Percentiles rank a stretch among this genome's conserved stretches.
phyloP scores from a whole-genome alignment of 306 rosid genomes.

The Parietaria judaica region DNA sequence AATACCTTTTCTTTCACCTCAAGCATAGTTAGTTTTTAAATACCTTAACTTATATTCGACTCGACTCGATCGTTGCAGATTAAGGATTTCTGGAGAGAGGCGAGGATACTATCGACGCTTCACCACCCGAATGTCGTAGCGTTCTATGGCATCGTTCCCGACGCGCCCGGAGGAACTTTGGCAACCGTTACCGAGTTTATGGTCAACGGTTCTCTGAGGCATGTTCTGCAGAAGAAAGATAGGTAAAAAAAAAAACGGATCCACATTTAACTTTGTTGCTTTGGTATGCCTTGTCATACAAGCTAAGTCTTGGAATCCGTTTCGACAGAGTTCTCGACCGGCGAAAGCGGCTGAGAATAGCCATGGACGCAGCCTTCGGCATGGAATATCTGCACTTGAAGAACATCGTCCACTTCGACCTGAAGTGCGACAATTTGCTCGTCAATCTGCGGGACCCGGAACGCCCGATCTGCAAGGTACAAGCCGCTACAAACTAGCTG shows the following conservation, averaged over 20 bases:
- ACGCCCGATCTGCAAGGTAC: constrained; percentile 86
- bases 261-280: constrained; percentile 6
- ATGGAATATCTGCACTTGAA: constrained; percentile 96
- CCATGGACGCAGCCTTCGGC: constrained; percentile 95
- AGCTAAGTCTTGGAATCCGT: constrained; percentile 17
- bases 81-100: constrained; percentile 96
- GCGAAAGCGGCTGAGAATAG: constrained; percentile 68
- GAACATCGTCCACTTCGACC: constrained; percentile 89
- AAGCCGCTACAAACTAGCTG: constrained; percentile 7
- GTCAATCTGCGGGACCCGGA: constrained; percentile 90
- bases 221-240: constrained; percentile 61
- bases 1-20: background rate
- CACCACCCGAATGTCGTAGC: constrained; percentile 99
- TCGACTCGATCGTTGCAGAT: constrained; percentile 26
- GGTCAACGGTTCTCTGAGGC: constrained; percentile 93
- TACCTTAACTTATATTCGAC: background rate
- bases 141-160: constrained; percentile 87
- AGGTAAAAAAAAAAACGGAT: constrained; percentile 30
- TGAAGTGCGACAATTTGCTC: constrained; percentile 90
- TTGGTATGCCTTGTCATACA: background rate
- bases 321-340: constrained; percentile 77
- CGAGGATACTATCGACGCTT: constrained; percentile 80
- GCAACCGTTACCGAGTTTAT: constrained; percentile 89
- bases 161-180: constrained; percentile 77
- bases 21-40: constrained; percentile 9